Evolutionary conservation across 164 flowering plant species (phyloP), one percentile per base, ranked within the genome.

Genomic region (Malania oleifera): DNA sequence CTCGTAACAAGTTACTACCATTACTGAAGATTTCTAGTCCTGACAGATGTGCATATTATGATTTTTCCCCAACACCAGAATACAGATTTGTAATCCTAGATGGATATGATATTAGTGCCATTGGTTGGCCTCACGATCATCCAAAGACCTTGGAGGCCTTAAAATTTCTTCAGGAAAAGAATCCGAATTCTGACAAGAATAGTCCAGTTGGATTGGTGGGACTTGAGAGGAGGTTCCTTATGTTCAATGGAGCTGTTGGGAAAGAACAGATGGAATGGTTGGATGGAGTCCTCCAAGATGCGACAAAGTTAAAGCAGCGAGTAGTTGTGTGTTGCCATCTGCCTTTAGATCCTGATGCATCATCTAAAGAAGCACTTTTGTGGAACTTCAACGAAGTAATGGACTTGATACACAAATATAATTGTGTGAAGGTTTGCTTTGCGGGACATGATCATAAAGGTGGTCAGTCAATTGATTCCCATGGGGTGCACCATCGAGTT

Each of bases 341-440:
- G 14, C 92, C 97, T 50, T 59, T 93, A 37, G 80, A 86, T 67
- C 96, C 91, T 7, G 81, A 74, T 4, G 85, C 92, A 37, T 59
- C 86, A 46, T 66, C 74, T 10, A 20, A 52, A 37, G 89, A 70
- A 73, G 86, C 97, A 15, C 77, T 93, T 47, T 52, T 91, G 37
- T 93, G 98, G 98, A 93, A 93, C 63, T 90, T 78, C 15, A 82
- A 86, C 41, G 95, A 89, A 75, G 98, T 93, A 18, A 84, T 89
- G 89, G 77, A 70, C 27, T 67, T 89, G 39, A 82, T 89, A 61
- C 93, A 92, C 56, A 70, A 66, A 43, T 85, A 82, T 56, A 68
- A 74, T 19, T 87, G 96, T 51, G 98, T 92, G 54, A 85, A 83
- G 76, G 93, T 73, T 52, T 92, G 96, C 74, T 12, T 92, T 17